These are phyloP conservation scores for Kalanchoe fedtschenkoi DNA, from an alignment of 164 flowering plant species.

Conservation along the genomic window DNA sequence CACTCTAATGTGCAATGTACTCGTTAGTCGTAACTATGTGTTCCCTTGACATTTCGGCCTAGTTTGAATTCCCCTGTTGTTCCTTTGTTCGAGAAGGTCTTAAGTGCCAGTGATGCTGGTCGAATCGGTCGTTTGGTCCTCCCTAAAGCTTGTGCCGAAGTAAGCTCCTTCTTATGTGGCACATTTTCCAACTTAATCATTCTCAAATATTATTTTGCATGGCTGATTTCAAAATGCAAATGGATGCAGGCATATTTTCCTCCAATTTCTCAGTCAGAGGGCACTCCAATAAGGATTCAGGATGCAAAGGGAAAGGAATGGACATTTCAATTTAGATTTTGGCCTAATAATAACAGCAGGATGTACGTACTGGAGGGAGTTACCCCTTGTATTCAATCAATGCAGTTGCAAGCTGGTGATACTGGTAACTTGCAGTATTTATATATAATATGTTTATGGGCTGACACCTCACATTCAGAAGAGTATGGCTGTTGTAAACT, in stretches of 20 bases:
- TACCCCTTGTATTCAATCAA: slow-evolving; percentile 95
- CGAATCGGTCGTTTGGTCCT: slow-evolving; percentile 84
- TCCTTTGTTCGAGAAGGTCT: slow-evolving; percentile 84
- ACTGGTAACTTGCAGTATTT: slow-evolving; percentile 32
- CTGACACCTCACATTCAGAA: not conserved
- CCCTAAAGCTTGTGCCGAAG: slow-evolving; percentile 98
- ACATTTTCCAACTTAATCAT: not conserved
- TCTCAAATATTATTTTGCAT: not conserved
- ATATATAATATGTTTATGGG: not conserved
- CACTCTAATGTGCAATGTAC: not conserved
- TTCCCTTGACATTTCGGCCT: slow-evolving; percentile 33
- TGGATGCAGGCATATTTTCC: slow-evolving; percentile 88
- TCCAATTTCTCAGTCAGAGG: slow-evolving; percentile 83
- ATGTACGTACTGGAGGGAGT: slow-evolving; percentile 99
- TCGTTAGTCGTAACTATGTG: not conserved
- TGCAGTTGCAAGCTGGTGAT: slow-evolving; percentile 96
- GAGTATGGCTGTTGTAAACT: not conserved
- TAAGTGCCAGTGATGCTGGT: slow-evolving; percentile 97
- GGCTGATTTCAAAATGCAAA: slow-evolving; percentile 11
- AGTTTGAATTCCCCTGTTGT: slow-evolving; percentile 63
- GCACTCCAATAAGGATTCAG: slow-evolving; percentile 74
- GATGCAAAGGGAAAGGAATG: slow-evolving; percentile 95
- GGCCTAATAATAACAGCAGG: slow-evolving; percentile 98
- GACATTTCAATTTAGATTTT: slow-evolving; percentile 95
- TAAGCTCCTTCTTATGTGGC: slow-evolving; percentile 13